Conservation (phyloP, 1,284 basidiomycete species). For the Anthracocystis panici-leucophaei region DNA sequence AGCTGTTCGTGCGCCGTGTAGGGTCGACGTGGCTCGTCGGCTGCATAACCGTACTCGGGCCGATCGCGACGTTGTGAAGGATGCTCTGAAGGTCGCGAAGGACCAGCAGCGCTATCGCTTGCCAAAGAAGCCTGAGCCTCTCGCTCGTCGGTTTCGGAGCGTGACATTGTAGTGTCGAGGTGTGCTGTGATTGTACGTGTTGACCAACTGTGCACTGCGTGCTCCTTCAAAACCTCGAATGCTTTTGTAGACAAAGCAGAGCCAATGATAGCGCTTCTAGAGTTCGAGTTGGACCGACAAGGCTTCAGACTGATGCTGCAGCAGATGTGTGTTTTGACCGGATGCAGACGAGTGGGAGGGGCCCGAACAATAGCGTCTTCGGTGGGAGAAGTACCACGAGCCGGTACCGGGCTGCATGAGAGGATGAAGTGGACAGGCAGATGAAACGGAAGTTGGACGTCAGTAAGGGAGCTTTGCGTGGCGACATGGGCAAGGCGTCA, state of each 20-base stretch:
- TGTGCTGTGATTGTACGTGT: background rate
- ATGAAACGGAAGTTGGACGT: slow-evolving; percentile 25
- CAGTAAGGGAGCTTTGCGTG: slow-evolving; percentile 24
- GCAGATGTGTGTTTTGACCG: slow-evolving; percentile 8
- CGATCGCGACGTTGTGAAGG: slow-evolving; percentile 25
- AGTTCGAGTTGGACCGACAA: background rate
- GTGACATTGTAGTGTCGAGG: slow-evolving; percentile 21
- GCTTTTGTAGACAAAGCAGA: too few relatives aligned
- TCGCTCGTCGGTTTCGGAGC: slow-evolving; percentile 32
- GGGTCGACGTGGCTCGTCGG: slow-evolving; percentile 19
- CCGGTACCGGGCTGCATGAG: slow-evolving; percentile 20
- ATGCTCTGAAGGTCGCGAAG: slow-evolving; percentile 21
- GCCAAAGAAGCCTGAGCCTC: slow-evolving; percentile 18
- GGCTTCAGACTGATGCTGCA: background rate
- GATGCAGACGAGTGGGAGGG: background rate
- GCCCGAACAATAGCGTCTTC: slow-evolving; percentile 24
- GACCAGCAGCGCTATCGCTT: slow-evolving; percentile 16
- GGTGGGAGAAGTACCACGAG: slow-evolving; percentile 21
- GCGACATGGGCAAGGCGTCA: background rate
- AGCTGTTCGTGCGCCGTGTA: slow-evolving; percentile 16
- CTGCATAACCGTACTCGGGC: slow-evolving; percentile 12
- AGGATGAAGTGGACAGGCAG: slow-evolving; percentile 13
- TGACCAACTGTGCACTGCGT: background rate
- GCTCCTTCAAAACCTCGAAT: background rate
- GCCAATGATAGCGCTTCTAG: background rate